Evolutionary conservation across 1,139 yeast species (phyloP), one percentile per base, ranked within the genome.

Genomic region (Kurtzmaniella quercitrusa): DNA sequence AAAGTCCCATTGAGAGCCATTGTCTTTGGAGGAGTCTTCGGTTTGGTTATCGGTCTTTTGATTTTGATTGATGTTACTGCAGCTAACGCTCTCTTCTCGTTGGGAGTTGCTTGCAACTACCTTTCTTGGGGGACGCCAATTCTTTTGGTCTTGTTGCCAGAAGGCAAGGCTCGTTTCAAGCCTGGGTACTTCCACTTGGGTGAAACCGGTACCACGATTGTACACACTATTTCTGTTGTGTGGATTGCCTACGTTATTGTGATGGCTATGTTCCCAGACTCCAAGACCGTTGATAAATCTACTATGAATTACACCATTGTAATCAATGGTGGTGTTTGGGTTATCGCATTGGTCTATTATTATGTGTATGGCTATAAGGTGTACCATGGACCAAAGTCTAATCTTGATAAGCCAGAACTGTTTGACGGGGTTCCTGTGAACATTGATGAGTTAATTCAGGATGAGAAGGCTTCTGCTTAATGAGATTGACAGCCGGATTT

Each of bases 131-230:
- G 69, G 29, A 60, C 59, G 17, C 79, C 79, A 6, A 63, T 70
- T 5, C 54, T 74, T 5, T 58, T 74, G 47, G 66, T 63, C 1
- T 58, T 69, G 39, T 58, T 73, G 33, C 77, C 79, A 1, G 57
- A 63, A 19, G 79, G 79, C 11, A 59, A 59, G 40, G 48, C 51
- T 18, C 63, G 69, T 40, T 82, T 82, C 57, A 68, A 62, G 17
- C 88, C 87, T 0, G 91, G 91, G 8, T 75, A 79, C 6, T 83
- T 83, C 56, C 77, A 78, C 57, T 63, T 82, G 50, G 90, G 90
- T 24, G 60, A 64, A 8, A 47, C 60, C n/a, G 54, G 70, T 43
- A 77, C 84, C 2, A 70, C 69, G 9, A 41, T 53, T 8, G 52
- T 68, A 14, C 63, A 66, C 46, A n/a, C 45, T n/a, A 48, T 55